Conservation (phyloP, 257 asterid species). For the Gentiana macrophylla region DNA sequence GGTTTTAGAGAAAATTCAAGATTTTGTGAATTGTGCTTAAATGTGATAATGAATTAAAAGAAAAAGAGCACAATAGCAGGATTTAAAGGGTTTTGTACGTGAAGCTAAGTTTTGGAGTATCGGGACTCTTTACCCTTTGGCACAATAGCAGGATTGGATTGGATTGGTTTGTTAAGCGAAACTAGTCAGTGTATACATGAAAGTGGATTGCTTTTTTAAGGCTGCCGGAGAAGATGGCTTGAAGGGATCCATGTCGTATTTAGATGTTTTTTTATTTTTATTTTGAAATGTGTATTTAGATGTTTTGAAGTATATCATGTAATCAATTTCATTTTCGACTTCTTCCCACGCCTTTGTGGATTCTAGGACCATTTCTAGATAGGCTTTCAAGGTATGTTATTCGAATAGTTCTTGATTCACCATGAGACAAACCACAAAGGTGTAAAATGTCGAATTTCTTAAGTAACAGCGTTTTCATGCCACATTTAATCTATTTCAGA, state of each 20-base stretch:
- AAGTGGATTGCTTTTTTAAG: constrained; percentile 37
- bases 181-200: constrained; percentile 8
- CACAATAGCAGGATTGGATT: too few species aligned
- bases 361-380: constrained; percentile 48
- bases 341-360: constrained; percentile 56
- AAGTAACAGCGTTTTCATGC: constrained; percentile 57
- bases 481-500: constrained; percentile 36
- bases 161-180: too few species aligned
- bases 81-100: too few species aligned
- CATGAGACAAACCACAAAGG: constrained; percentile 96
- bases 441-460: constrained; percentile 96
- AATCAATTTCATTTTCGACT: constrained; percentile 61
- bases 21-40: too few species aligned
- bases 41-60: too few species aligned
- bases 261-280: constrained; percentile 7
- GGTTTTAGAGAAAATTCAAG: too few species aligned
- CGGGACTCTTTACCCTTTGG: too few species aligned
- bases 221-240: constrained; percentile 48
- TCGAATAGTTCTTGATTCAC: constrained; percentile 89
- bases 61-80: too few species aligned
- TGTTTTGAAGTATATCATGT: constrained; percentile 66
- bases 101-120: too few species aligned
- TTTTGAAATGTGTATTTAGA: not conserved
- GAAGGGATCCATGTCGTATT: constrained; percentile 73
- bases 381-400: constrained; percentile 76